Base-by-base conservation (phyloP, 2,329 filamentous ascomycete species). In the Zasmidium citrigriseum region DNA sequence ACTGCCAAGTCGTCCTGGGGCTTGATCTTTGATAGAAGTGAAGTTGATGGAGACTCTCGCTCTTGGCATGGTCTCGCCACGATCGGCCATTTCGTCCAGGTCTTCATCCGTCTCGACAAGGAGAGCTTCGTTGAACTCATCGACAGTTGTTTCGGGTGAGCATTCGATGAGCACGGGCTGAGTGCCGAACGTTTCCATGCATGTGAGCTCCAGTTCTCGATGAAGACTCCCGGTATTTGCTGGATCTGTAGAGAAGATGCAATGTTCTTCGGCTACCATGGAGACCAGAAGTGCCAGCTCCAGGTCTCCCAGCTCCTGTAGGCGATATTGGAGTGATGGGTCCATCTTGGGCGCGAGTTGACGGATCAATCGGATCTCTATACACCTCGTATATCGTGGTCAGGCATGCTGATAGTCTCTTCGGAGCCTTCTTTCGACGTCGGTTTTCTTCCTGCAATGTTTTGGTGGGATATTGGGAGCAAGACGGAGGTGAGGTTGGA, bases 201-300 rank as follows among this genome's bases (percentile, higher is more conserved):
- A 85, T 53, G 93, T 83, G 54, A 93, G 82, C 86, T 90, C 65
- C 18, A 70, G 57, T 38, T 71, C 67, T 55, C 68, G 59, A 47
- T 64, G 62, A n/a, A 69, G 54, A 20, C 61, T 58, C 18, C 60
- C 58, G 20, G 57, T 59, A 2, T 45, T 51, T 25, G 83, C 77
- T 3, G 78, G 73, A 2, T 87, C 83, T 16, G 90, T 89, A 75
- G 91, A 89, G 70, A 98, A 86, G 67, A 98, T 86, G 77, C 91
- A 96, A 74, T 98, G 93, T 74, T 96, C 90, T 64, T 88, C 84
- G 59, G 88, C 86, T 62, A 92, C 82, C 52, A 98, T 83, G 71
- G 89, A 93, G 52, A 97, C 84, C 44, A 98, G 82, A 14, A 89
- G 78, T 22, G 93, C 95, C 59, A 98, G 85, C 76, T 97, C 93